phyloP scores from a whole-genome alignment of 106 monocot genomes.

The Allium sativum region DNA sequence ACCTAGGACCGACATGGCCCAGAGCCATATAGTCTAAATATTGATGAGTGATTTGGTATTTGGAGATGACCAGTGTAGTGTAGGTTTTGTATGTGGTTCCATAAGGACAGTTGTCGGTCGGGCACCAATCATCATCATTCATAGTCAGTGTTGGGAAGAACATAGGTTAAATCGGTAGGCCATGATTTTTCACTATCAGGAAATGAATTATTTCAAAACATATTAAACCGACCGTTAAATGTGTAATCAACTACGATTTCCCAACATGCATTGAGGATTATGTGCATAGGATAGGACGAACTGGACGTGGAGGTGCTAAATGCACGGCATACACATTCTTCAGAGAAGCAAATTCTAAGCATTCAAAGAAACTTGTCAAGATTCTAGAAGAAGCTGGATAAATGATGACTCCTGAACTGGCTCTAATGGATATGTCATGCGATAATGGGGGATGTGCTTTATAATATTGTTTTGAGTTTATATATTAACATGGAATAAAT shows the following conservation, averaged over 20 bases:
- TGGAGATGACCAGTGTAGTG: too few relatives aligned
- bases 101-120: too few relatives aligned
- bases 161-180: too few relatives aligned
- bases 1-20: too few relatives aligned
- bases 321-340: slow-evolving; percentile 81
- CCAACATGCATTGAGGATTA: slow-evolving; percentile 90
- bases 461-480: background rate
- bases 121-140: too few relatives aligned
- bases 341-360: slow-evolving; percentile 56
- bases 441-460: slow-evolving; percentile 18
- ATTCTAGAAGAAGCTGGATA: slow-evolving; percentile 85
- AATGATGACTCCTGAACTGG: slow-evolving; percentile 49
- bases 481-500: background rate
- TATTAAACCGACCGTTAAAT: too few relatives aligned
- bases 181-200: too few relatives aligned
- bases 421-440: slow-evolving; percentile 32
- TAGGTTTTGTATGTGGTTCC: too few relatives aligned
- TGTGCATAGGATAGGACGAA: slow-evolving; percentile 95
- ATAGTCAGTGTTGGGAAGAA: too few relatives aligned
- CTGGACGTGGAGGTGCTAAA: slow-evolving; percentile 90
- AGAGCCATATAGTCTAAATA: too few relatives aligned
- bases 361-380: slow-evolving; percentile 64
- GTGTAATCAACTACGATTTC: slow-evolving; percentile 98
- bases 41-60: too few relatives aligned
- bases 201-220: too few relatives aligned